Evolutionary conservation across 2,329 filamentous ascomycete genomes (phyloP), one percentile per base, ranked within the genome.

Genomic region (Endoconidiophora laricicola): DNA sequence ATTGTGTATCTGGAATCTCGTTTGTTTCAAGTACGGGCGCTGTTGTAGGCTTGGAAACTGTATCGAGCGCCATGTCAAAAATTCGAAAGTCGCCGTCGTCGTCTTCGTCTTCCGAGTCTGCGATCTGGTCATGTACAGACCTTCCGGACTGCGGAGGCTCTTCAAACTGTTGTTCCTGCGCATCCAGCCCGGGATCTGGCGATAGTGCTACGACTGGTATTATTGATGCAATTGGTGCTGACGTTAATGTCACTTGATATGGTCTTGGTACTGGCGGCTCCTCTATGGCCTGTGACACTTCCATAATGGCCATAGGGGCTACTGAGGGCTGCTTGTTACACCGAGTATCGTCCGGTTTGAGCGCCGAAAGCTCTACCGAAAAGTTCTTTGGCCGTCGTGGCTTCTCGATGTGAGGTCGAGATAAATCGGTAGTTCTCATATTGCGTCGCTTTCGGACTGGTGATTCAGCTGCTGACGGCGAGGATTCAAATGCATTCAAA

Each of bases 1-100:
- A 42, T 64, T 55, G 59, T 64, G 36, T 45, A 54, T 47, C 42
- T 59, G 58, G 22, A 45, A 46, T 24, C 52, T 52, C 22, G 53
- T 52, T 33, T 22, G 7, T 33, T 20, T 20, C 16, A 12, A 22
- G n/a, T 18, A 29, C 12, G 26, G 26, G 6, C 3, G 26, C 26
- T 10, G 5, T 9, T 12, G 36, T 47, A 3, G 16, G 16, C 41
- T 36, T 3, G 6, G 2, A 10, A 29, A 29, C 26, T 9, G 2
- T 10, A 9, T 29, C 24, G 4, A 12, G 14, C 36, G 23, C 20
- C 9, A 33, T 22, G 12, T 23, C 23, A 24, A 44, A 29, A 14
- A n/a, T 2, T 22, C 41, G 33, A 26, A 39, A 45, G 20, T 46
- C 44, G 12, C 16, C 29, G 5, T 57, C 40, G 23, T 54, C 52